phyloP scores from a whole-genome alignment of 257 asterid species.

The Nicotiana attenuata region DNA sequence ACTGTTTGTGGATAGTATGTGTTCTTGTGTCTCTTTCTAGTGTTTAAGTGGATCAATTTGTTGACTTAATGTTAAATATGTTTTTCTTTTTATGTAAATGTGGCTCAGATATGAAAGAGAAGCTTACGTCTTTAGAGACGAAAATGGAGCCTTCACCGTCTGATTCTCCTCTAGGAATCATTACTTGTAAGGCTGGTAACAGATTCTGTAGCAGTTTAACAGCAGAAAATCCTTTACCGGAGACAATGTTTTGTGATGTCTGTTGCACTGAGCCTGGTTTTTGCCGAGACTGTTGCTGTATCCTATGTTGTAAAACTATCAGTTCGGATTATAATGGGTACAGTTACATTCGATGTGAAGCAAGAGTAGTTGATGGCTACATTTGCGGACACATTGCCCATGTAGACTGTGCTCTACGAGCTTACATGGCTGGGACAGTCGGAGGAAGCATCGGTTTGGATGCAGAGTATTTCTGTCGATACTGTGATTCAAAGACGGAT shows the following conservation, averaged over 20 bases:
- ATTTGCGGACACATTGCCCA: conserved; percentile 79
- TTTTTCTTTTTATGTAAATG: not conserved
- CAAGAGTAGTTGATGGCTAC: conserved; percentile 28
- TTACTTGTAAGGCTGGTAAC: conserved; percentile 61
- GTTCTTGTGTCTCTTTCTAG: not conserved
- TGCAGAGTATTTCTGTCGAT: conserved; percentile 75
- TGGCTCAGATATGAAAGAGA: conserved; percentile 3
- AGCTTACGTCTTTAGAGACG: conserved; percentile 9
- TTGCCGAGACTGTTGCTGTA: conserved; percentile 81
- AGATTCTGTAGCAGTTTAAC: conserved; percentile 49
- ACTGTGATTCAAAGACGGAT: conserved; percentile 71
- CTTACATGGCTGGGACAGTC: conserved; percentile 75
- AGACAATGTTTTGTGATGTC: conserved; percentile 49
- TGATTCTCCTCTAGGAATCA: conserved; percentile 18
- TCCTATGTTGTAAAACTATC: conserved; percentile 55
- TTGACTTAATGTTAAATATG: not conserved
- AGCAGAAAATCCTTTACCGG: conserved; percentile 22
- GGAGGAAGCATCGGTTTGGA: conserved; percentile 72
- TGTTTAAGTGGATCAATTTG: not conserved
- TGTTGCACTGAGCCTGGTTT: conserved; percentile 68
- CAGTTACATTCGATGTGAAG: conserved; percentile 56
- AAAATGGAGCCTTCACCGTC: not conserved
- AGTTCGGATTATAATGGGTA: conserved; percentile 28
- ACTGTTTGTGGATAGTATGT: not conserved
- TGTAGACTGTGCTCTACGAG: conserved; percentile 69